These are phyloP conservation scores for Skeletonema grethae DNA, from an alignment of 108 stramenopile genomes.

Conservation along the genomic window DNA sequence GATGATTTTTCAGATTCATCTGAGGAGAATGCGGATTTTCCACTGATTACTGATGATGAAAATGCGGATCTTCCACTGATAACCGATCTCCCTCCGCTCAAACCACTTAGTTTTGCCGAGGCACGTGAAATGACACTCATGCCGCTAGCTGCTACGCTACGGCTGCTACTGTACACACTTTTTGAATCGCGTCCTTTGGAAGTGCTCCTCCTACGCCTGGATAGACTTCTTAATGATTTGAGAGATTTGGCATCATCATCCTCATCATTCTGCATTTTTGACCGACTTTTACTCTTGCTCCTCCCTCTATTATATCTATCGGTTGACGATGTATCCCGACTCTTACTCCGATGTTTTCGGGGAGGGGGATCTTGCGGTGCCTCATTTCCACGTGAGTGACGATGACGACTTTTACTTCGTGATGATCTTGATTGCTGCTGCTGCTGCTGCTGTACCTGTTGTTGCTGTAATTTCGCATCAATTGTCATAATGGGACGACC, in stretches of 20 bases:
- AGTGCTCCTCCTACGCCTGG: not conserved
- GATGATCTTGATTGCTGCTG: not conserved
- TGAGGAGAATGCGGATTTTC: not conserved
- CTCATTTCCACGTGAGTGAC: not conserved
- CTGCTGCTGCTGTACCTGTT: not conserved
- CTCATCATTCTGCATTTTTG: not conserved
- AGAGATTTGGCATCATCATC: not conserved
- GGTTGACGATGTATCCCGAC: not conserved
- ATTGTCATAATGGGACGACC: not conserved
- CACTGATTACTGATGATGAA: too few relatives aligned
- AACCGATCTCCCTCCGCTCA: not conserved
- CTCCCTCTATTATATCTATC: not conserved
- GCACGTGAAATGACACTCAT: slow-evolving; percentile 1
- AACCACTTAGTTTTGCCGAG: not conserved
- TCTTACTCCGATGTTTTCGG: slow-evolving; percentile 1
- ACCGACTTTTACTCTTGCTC: not conserved
- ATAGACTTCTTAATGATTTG: not conserved
- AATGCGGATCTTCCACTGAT: not conserved
- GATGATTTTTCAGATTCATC: not conserved
- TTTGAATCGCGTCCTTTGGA: not conserved
- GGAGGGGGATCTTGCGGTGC: not conserved
- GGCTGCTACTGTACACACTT: not conserved
- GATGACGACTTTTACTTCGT: not conserved
- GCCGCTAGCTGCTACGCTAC: not conserved
- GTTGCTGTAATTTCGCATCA: not conserved